Evolutionary conservation across 208 protist genomes (phyloP), one percentile per base, ranked within the genome.

Genomic region (Wallacemonas sp.): DNA sequence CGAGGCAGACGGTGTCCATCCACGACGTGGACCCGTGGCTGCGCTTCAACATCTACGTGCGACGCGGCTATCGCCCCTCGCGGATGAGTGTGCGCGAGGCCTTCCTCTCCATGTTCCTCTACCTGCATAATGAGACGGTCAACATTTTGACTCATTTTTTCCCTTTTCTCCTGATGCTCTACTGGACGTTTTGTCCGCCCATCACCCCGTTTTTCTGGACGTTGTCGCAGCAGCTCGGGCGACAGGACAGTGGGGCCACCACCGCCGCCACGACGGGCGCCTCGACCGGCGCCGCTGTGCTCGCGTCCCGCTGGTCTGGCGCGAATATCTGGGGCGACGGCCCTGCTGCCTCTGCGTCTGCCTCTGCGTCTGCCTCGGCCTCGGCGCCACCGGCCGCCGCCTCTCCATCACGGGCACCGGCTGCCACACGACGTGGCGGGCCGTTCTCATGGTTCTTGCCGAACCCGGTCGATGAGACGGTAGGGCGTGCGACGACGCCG

Each of bases 41-140:
- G 18, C 86, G 76, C 46, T 92, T 88, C 62, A 92, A 92, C 71
- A 65, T 65, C 11, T 82, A 83, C 62, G 77, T 92, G 29, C 65
- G 72, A 0, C 57, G 71, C 1, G 86, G 86, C 28, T 92, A 86
- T 64, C 82, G 86, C 20, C 82, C 82, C 1, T 52, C 66, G n/a
- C 67, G 42, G n/a, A 65, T 87, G 46, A 74, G 72, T 45, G 49
- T 65, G 14, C 64, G 74, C 4, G 78, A 80, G 38, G 80, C 81
- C 0, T 14, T 87, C 33, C 55, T 52, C 26, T 89, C 82, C 0
- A 52, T 87, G 39, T 75, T 89, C 20, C 14, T 78, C 22, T 72
- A 79, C 32, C 42, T 73, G 20, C 82, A 92, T 69, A 92, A 92
- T 70, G 86, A 92, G 39, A 81, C 72, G 25, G 62, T 87, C 55